Conservation (phyloP, 2,329 filamentous ascomycete genomes). For the Stachybotrys chlorohalonatus region DNA sequence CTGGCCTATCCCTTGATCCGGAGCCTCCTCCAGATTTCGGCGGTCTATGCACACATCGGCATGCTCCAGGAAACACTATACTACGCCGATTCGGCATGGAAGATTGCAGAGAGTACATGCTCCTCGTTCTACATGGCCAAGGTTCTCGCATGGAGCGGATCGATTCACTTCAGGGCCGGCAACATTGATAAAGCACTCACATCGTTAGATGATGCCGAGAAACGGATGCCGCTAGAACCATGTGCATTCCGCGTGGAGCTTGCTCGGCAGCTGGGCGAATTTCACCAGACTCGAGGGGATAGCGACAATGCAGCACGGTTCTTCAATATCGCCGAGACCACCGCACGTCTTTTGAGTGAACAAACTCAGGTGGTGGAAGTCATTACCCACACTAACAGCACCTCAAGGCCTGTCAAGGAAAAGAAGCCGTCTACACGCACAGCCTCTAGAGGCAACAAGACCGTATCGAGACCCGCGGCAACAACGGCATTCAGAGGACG, state of each 20-base stretch:
- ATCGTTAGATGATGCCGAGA: constrained; percentile 43
- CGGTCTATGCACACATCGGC: constrained; percentile 73
- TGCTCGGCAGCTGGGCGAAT: constrained; percentile 45
- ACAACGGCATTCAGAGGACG: constrained; percentile 4
- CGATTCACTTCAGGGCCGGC: constrained; percentile 47
- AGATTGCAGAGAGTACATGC: constrained; percentile 60
- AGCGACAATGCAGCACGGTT: constrained; percentile 32
- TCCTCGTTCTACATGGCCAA: constrained; percentile 50
- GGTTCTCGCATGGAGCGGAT: constrained; percentile 45
- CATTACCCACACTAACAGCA: constrained; percentile 2
- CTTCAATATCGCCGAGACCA: constrained; percentile 39
- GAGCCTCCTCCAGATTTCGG: constrained; percentile 64
- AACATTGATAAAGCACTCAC: constrained; percentile 49
- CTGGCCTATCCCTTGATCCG: constrained; percentile 66
- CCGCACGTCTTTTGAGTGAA: constrained; percentile 25
- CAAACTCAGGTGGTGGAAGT: constrained; percentile 7
- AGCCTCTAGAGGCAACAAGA: constrained; percentile 3
- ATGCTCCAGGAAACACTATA: constrained; percentile 83
- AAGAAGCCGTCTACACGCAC: constrained; percentile 10
- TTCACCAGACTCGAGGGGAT: constrained; percentile 42
- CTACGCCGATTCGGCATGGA: constrained; percentile 76
- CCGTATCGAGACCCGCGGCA: constrained; percentile 3
- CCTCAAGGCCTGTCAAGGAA: constrained; percentile 4
- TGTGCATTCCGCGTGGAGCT: constrained; percentile 29
- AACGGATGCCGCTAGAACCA: constrained; percentile 35